phyloP scores from a whole-genome alignment of 495 filamentous ascomycete genomes.

The Podospora appendiculata region DNA sequence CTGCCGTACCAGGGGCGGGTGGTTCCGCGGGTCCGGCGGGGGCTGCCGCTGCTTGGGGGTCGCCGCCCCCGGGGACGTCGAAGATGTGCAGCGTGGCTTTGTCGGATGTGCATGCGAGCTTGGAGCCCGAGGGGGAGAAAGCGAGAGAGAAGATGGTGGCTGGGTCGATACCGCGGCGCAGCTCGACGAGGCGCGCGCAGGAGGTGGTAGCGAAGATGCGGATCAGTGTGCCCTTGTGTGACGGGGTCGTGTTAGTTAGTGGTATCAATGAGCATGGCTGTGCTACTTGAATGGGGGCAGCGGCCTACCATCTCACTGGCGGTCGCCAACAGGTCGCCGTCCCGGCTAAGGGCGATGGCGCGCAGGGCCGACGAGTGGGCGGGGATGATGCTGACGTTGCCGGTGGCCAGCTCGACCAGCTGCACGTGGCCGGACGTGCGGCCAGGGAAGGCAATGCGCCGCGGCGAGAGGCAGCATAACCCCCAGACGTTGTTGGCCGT shows the following conservation, averaged over 20 bases:
- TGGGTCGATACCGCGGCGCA: slow-evolving; percentile 81
- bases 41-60: slow-evolving; percentile 45
- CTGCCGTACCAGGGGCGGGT: background rate
- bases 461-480: slow-evolving; percentile 67
- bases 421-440: slow-evolving; percentile 86
- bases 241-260: background rate
- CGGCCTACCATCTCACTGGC: slow-evolving; percentile 74
- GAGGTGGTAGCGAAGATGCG: slow-evolving; percentile 73
- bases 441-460: slow-evolving; percentile 73
- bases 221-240: slow-evolving; percentile 71
- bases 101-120: slow-evolving; percentile 91
- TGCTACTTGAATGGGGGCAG: background rate
- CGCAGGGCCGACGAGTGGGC: slow-evolving; percentile 75
- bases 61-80: slow-evolving; percentile 44
- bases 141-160: slow-evolving; percentile 81
- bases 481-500: slow-evolving; percentile 83
- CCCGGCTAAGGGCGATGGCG: slow-evolving; percentile 70
- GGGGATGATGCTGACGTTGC: slow-evolving; percentile 88
- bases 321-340: slow-evolving; percentile 79
- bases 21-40: slow-evolving; percentile 10
- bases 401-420: slow-evolving; percentile 70
- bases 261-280: background rate
- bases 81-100: slow-evolving; percentile 94
- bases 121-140: slow-evolving; percentile 69
- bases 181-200: slow-evolving; percentile 70